These are phyloP conservation scores for Leptodontidium sp. DNA, from an alignment of 2,329 filamentous ascomycete genomes.

Conservation along the genomic window DNA sequence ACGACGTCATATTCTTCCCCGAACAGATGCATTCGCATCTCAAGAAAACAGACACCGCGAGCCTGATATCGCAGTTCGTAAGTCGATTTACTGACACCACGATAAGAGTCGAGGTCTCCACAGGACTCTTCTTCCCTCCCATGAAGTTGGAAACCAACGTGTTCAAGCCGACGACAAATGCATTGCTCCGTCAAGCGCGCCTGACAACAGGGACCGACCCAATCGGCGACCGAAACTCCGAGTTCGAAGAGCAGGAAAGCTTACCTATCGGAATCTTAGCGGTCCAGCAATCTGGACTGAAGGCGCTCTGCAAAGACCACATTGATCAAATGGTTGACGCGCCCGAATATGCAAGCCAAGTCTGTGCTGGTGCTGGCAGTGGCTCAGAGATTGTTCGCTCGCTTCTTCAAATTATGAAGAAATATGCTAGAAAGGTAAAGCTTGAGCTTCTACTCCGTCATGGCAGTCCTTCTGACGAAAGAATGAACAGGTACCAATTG, in stretches of 20 bases:
- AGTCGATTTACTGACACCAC: neutral
- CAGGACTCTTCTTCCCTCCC: slow-evolving; percentile 34
- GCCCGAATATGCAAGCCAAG: slow-evolving; percentile 34
- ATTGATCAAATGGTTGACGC: slow-evolving; percentile 39
- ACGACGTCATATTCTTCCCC: slow-evolving; percentile 36
- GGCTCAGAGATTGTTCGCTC: slow-evolving; percentile 22
- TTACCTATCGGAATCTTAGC: slow-evolving; percentile 37
- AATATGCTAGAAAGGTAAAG: slow-evolving; percentile 35
- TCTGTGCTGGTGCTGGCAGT: slow-evolving; percentile 31
- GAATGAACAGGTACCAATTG: slow-evolving; percentile 27
- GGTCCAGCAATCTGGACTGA: too few species aligned
- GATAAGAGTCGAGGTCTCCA: slow-evolving; percentile 35
- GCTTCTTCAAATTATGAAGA: slow-evolving; percentile 32
- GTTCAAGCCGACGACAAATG: slow-evolving; percentile 29
- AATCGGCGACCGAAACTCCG: slow-evolving; percentile 17
- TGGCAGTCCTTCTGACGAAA: neutral
- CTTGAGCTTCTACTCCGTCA: too few species aligned
- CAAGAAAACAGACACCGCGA: neutral
- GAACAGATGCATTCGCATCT: slow-evolving; percentile 39
- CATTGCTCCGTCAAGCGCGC: slow-evolving; percentile 34
- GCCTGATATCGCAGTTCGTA: too few species aligned
- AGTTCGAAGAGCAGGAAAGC: slow-evolving; percentile 31
- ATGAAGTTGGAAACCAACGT: slow-evolving; percentile 34
- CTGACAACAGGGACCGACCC: slow-evolving; percentile 22
- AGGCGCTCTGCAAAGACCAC: slow-evolving; percentile 9